Conservation (phyloP, 768 basidiomycete species). For the Hygrophoropsis aurantiaca region DNA sequence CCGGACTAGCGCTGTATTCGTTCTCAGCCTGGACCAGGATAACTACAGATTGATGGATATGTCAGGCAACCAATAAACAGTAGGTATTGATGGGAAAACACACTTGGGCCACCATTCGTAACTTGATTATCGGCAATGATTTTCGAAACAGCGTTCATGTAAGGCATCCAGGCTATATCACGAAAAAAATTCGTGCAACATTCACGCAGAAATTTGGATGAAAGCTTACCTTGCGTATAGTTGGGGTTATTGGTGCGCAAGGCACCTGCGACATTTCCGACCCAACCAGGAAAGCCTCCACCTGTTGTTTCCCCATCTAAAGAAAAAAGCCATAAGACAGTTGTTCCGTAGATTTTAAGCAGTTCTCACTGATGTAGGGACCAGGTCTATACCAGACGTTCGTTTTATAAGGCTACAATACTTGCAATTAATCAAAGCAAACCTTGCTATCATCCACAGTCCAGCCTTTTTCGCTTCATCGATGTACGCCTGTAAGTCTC, state of each 20-base stretch:
- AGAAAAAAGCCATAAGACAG: neutral
- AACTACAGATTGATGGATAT: slow-evolving; percentile 27
- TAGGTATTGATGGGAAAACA: slow-evolving; percentile 18
- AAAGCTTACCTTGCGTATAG: slow-evolving; percentile 39
- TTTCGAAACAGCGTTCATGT: slow-evolving; percentile 47
- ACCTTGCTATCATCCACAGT: slow-evolving; percentile 58
- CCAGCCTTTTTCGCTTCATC: slow-evolving; percentile 52
- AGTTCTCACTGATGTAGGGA: slow-evolving; percentile 48
- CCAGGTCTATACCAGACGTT: slow-evolving; percentile 36
- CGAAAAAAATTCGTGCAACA: slow-evolving; percentile 19
- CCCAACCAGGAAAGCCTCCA: slow-evolving; percentile 58
- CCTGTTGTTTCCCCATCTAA: slow-evolving; percentile 51
- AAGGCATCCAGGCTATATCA: slow-evolving; percentile 48
- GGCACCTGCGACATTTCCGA: slow-evolving; percentile 46
- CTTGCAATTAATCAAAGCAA: neutral
- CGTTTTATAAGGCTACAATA: neutral
- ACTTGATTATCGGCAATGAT: slow-evolving; percentile 52
- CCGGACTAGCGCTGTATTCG: slow-evolving; percentile 46
- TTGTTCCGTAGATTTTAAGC: neutral
- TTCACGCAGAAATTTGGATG: too few species aligned
- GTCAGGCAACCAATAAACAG: slow-evolving; percentile 25
- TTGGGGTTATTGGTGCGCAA: slow-evolving; percentile 45
- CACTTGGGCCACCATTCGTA: slow-evolving; percentile 54
- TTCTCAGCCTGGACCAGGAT: slow-evolving; percentile 56
- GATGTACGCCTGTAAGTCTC: slow-evolving; percentile 52